Base-by-base conservation (phyloP, 148 eudicot species). In the Cornus controversa region DNA sequence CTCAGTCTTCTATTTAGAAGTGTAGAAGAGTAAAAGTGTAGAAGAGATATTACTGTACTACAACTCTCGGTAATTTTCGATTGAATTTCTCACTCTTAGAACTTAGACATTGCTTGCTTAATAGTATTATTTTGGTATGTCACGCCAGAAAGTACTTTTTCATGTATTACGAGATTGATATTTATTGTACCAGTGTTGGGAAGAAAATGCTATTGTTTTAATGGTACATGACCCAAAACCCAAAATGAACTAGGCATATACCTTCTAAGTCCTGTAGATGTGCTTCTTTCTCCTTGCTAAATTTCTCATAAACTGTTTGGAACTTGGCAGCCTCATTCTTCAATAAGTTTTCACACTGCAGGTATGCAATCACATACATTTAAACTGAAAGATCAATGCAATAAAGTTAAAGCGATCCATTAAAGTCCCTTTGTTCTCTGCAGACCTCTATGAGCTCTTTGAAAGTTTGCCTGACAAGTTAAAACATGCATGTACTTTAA, bases 371-470 rank as follows among this genome's bases (percentile, higher is more conserved):
- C 36, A 79, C 11, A 29, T 7, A 25, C 26, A 24, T 11, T 14
- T 31, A 53, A 54, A 15, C 40, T 22, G 57, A 70, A 70, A 63
- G 25, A 66, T 54, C 24, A 22, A 80, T 69, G n/a, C 28, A 37
- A 50, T 16, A 16, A 15, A 70, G 71, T 57, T 36, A 65, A 74
- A 67, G 15, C 53, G 24, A 24, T 64, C 47, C 9, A n/a, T 63
- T 14, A 26, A 67, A 57, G 26, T 22, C 47, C 47, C 42, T 73
- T 64, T 71, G 40, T 66, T 26, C 68, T 72, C 53, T 40, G 71
- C 86, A 57, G 42, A 93, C 99, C 99, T 95, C 99, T 87, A 93
- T 66, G 93, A 91, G 87, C 91, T 93, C 86, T 89, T 95, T 26
- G 89, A 85, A 74, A 93, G 85, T 53, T 80, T 91, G 93, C 87